Evolutionary conservation across 2,329 filamentous ascomycete species (phyloP).

Genomic region (Cytospora mali): DNA sequence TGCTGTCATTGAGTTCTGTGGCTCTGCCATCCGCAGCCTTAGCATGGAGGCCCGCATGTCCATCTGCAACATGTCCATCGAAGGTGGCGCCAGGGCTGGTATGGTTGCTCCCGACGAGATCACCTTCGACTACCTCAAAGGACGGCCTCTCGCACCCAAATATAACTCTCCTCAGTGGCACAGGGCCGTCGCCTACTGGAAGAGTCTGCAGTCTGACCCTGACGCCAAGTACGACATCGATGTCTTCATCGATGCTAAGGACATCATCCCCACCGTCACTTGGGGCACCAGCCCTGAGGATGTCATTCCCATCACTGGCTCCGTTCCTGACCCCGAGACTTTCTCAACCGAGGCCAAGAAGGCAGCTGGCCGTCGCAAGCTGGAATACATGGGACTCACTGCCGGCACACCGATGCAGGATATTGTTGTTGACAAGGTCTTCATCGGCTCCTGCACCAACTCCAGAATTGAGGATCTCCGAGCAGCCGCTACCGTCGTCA

Average conservation of each 20-base stretch:
- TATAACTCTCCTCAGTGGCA: slow-evolving; percentile 86
- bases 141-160: slow-evolving; percentile 83
- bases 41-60: slow-evolving; percentile 99
- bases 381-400: slow-evolving; percentile 95
- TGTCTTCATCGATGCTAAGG: slow-evolving; percentile 86
- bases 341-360: slow-evolving; percentile 82
- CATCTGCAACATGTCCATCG: slow-evolving; percentile 99
- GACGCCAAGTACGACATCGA: slow-evolving; percentile 88
- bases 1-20: slow-evolving; percentile 95
- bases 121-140: slow-evolving; percentile 95
- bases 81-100: slow-evolving; percentile 90
- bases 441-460: slow-evolving; percentile 72
- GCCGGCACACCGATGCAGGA: slow-evolving; percentile 89
- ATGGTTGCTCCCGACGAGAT: slow-evolving; percentile 95
- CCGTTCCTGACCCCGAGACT: slow-evolving; percentile 87
- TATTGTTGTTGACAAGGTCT: slow-evolving; percentile 73
- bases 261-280: slow-evolving; percentile 89
- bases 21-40: slow-evolving; percentile 83
- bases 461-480: slow-evolving; percentile 94
- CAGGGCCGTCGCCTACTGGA: slow-evolving; percentile 86
- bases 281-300: slow-evolving; percentile 98
- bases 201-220: slow-evolving; percentile 79
- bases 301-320: slow-evolving; percentile 88
- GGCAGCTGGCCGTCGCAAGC: slow-evolving; percentile 73
- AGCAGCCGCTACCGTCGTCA: slow-evolving; percentile 80